Percentiles rank a stretch among this genome's conserved stretches.
These are phyloP conservation scores for Bothriochloa decipiens DNA, from an alignment of 176 grass and related monocot species.

Conservation along the genomic window DNA sequence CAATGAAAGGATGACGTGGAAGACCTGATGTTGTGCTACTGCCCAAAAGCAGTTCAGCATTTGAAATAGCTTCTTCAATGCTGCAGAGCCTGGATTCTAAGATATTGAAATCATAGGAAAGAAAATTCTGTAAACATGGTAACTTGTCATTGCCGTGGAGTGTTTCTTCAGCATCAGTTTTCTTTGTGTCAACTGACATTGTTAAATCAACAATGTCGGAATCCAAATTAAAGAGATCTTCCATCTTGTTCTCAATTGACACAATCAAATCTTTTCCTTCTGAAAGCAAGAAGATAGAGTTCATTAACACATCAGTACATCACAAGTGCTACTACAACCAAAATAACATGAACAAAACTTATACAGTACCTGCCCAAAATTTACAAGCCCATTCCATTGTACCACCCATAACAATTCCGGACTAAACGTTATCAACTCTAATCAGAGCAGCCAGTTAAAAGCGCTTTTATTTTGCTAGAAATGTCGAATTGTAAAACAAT, in stretches of 20 bases:
- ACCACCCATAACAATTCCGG: not conserved
- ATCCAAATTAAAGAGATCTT: conserved; percentile 51
- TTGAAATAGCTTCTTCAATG: conserved; percentile 53
- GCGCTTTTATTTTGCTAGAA: not conserved
- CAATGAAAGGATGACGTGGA: conserved; percentile 52
- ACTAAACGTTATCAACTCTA: not conserved
- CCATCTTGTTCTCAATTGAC: conserved; percentile 51
- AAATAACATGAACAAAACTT: not conserved
- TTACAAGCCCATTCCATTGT: not conserved
- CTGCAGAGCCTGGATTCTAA: conserved; percentile 51
- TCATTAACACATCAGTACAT: not conserved
- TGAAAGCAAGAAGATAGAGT: conserved; percentile 2
- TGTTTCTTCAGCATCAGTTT: conserved; percentile 25
- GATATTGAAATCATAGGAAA: conserved; percentile 42
- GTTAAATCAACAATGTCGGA: conserved; percentile 46
- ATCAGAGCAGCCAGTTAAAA: not conserved
- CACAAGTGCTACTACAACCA: not conserved
- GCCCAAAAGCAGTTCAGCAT: conserved; percentile 56
- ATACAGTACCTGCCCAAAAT: not conserved
- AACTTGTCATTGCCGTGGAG: conserved; percentile 1
- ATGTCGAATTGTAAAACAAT: not conserved
- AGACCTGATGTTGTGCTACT: conserved; percentile 7
- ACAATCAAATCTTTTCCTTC: conserved; percentile 45
- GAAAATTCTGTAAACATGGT: not conserved
- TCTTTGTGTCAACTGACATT: conserved; percentile 29